A percentile compares a stretch with the other conserved stretches of the same genome.
phyloP scores from a whole-genome alignment of 768 basidiomycete species.

The Trametes maxima region DNA sequence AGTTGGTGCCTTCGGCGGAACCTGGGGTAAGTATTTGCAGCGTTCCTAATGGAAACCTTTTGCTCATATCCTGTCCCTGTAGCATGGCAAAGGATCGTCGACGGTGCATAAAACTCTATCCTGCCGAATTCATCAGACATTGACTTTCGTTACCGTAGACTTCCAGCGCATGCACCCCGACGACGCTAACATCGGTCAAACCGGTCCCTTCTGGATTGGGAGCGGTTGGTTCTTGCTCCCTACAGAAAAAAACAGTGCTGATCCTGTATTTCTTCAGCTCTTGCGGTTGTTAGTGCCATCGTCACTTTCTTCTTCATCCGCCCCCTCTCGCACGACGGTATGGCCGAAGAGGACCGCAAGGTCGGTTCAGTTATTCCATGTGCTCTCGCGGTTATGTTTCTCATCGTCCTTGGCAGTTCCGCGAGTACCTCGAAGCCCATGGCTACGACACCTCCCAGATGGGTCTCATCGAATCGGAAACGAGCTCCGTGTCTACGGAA shows the following conservation, averaged over 20 bases:
- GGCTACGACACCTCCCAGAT: slow-evolving; percentile 79
- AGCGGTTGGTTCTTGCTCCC: slow-evolving; percentile 48
- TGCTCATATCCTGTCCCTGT: background rate
- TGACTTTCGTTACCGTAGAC: background rate
- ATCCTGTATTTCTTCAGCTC: slow-evolving; percentile 38
- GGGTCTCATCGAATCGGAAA: slow-evolving; percentile 49
- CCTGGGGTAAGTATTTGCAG: slow-evolving; percentile 58
- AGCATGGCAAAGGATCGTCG: slow-evolving; percentile 72
- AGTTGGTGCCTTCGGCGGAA: slow-evolving; percentile 81
- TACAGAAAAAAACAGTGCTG: background rate
- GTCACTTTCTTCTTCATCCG: slow-evolving; percentile 73
- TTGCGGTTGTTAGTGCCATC: slow-evolving; percentile 78
- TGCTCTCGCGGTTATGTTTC: background rate
- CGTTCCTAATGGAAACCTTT: too few relatives aligned
- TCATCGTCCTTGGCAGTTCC: slow-evolving; percentile 53
- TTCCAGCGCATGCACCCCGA: slow-evolving; percentile 12
- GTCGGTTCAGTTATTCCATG: slow-evolving; percentile 40
- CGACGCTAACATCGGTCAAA: slow-evolving; percentile 59
- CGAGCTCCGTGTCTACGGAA: slow-evolving; percentile 21
- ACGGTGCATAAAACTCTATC: slow-evolving; percentile 40
- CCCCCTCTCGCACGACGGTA: slow-evolving; percentile 76
- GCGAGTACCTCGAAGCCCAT: slow-evolving; percentile 73
- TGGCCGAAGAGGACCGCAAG: slow-evolving; percentile 71
- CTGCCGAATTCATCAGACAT: background rate
- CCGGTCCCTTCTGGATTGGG: slow-evolving; percentile 89